Evolutionary conservation across 129 eudicot species (phyloP).

Genomic region (Pseudognaphalium luteoalbum): DNA sequence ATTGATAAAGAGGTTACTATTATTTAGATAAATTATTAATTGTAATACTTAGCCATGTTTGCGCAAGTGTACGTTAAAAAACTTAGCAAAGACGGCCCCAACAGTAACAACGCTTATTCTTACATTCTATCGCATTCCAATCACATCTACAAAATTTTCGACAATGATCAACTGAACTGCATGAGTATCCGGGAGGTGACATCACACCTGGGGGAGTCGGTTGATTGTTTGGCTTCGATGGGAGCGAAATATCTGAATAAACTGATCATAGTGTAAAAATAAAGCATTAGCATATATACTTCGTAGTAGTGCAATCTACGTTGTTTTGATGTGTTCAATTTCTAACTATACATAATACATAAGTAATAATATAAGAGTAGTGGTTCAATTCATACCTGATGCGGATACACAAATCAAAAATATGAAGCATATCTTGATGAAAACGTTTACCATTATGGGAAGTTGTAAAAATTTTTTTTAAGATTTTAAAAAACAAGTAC

Average conservation of each 20-base stretch:
- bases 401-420: background rate
- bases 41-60: too few species aligned
- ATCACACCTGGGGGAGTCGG: conserved; percentile 23
- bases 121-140: background rate
- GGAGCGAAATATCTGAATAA: background rate
- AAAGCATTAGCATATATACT: background rate
- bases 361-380: too few species aligned
- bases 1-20: too few species aligned
- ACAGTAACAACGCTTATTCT: conserved; percentile 12
- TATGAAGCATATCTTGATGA: background rate
- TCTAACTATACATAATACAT: too few species aligned
- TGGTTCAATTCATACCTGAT: background rate
- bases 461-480: too few species aligned
- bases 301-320: too few species aligned
- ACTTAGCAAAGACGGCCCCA: background rate
- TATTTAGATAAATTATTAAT: too few species aligned
- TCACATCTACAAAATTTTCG: background rate
- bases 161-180: background rate
- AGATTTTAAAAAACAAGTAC: background rate
- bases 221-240: conserved; percentile 13
- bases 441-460: background rate
- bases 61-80: too few species aligned
- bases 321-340: background rate
- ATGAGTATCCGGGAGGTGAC: conserved; percentile 16
- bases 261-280: background rate